Percentiles rank a stretch among this genome's conserved stretches.
Evolutionary conservation across 2,329 filamentous ascomycete species (phyloP).

Genomic region (Escovopsis sp.): DNA sequence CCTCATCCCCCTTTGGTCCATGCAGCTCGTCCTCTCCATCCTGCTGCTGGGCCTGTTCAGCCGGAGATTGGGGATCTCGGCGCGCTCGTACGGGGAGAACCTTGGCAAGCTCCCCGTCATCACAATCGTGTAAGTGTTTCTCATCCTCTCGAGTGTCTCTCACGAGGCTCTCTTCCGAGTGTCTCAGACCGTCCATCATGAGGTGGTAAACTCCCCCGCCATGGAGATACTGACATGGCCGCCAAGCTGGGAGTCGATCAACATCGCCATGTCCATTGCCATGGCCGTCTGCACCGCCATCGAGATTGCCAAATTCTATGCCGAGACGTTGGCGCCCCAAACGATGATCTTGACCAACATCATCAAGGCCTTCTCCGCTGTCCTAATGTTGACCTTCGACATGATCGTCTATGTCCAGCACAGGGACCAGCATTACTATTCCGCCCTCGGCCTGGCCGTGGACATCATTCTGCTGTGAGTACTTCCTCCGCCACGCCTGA

Average conservation of each 20-base stretch:
- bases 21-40: slow-evolving; percentile 31
- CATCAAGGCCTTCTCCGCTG: slow-evolving; percentile 32
- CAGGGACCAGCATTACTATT: slow-evolving; percentile 31
- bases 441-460: slow-evolving; percentile 30
- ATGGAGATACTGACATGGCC: background rate
- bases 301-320: slow-evolving; percentile 30
- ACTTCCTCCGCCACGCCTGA: no score
- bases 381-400: slow-evolving; percentile 33
- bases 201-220: no score
- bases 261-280: slow-evolving; percentile 32
- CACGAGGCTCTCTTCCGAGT: no score
- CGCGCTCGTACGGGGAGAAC: slow-evolving; percentile 26
- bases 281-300: slow-evolving; percentile 30
- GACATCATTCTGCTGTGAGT: slow-evolving; percentile 34
- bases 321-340: slow-evolving; percentile 38
- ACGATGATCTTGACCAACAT: slow-evolving; percentile 36
- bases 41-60: slow-evolving; percentile 36
- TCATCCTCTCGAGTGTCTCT: background rate
- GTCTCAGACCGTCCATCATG: no score
- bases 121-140: slow-evolving; percentile 33
- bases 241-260: slow-evolving; percentile 36
- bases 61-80: slow-evolving; percentile 33
- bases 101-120: slow-evolving; percentile 26
- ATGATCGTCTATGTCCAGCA: slow-evolving; percentile 32
- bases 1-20: slow-evolving; percentile 33